These are phyloP conservation scores for Oenanthe sinensis DNA, from an alignment of 129 eudicot genomes.

Conservation along the genomic window DNA sequence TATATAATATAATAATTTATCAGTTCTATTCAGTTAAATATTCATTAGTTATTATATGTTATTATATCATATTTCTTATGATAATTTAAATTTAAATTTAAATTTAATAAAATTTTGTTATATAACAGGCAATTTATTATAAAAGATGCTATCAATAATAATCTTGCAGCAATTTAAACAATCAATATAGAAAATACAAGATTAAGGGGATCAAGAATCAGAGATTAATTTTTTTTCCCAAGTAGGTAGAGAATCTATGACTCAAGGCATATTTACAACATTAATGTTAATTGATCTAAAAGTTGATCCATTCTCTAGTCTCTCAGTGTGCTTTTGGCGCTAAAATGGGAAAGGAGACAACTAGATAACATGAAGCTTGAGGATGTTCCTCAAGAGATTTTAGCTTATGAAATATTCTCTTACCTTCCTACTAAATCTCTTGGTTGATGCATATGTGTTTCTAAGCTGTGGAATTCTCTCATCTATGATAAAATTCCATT, in stretches of 20 bases:
- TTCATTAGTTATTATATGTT: not conserved
- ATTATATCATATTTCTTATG: not conserved
- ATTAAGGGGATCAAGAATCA: not conserved
- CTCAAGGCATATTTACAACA: not conserved
- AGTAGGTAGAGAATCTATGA: not conserved
- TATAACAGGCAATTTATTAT: too few species aligned
- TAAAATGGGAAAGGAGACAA: not conserved
- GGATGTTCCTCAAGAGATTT: not conserved
- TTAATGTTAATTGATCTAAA: not conserved
- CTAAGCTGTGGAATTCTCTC: not conserved
- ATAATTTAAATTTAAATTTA: too few species aligned
- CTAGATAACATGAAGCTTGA: not conserved
- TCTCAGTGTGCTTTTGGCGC: not conserved
- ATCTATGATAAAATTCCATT: not conserved
- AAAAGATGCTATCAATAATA: too few species aligned
- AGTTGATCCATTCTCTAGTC: not conserved
- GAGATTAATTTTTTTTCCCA: too few species aligned
- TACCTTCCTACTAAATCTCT: too few species aligned
- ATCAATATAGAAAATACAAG: too few species aligned
- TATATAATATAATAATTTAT: not conserved
- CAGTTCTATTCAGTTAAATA: not conserved
- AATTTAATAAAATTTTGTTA: too few species aligned
- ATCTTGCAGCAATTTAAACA: too few species aligned
- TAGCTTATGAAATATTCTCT: not conserved
- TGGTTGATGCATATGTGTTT: not conserved